Conservation (phyloP, 169 alveolate species). For the Plasmodium reichenowi region DNA sequence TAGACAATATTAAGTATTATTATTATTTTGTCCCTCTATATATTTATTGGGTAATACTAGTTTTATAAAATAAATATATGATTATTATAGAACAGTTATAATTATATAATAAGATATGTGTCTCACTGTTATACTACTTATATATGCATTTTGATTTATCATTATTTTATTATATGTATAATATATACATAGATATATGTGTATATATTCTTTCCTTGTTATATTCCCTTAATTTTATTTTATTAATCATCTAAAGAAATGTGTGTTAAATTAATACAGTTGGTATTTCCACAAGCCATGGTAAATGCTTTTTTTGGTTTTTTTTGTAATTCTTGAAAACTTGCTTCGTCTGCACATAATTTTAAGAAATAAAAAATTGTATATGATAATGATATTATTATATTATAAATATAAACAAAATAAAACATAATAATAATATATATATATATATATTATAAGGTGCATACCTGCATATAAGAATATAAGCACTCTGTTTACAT, state of each 20-base stretch:
- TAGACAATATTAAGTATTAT: no score
- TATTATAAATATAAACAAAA: not conserved
- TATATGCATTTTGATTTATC: no score
- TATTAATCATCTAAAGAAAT: constrained; percentile 87
- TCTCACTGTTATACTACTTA: no score
- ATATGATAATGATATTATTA: not conserved
- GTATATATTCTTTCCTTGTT: no score
- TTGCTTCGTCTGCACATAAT: constrained; percentile 88
- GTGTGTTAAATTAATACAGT: constrained; percentile 92
- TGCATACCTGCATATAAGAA: constrained; percentile 91
- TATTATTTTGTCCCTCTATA: no score
- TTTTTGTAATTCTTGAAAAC: constrained; percentile 90
- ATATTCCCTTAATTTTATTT: not conserved
- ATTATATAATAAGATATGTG: no score
- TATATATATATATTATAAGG: not conserved
- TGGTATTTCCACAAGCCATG: constrained; percentile 91
- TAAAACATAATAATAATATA: not conserved
- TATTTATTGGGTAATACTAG: no score
- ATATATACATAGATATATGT: no score
- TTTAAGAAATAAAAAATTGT: not conserved
- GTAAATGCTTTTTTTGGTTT: constrained; percentile 90
- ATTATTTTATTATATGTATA: no score
- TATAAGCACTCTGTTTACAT: constrained; percentile 91
- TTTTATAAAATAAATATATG: no score
- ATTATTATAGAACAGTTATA: no score